Percentiles rank a stretch among this genome's conserved stretches.
phyloP scores from a whole-genome alignment of 2,329 filamentous ascomycete species.

The Claviceps pusilla region DNA sequence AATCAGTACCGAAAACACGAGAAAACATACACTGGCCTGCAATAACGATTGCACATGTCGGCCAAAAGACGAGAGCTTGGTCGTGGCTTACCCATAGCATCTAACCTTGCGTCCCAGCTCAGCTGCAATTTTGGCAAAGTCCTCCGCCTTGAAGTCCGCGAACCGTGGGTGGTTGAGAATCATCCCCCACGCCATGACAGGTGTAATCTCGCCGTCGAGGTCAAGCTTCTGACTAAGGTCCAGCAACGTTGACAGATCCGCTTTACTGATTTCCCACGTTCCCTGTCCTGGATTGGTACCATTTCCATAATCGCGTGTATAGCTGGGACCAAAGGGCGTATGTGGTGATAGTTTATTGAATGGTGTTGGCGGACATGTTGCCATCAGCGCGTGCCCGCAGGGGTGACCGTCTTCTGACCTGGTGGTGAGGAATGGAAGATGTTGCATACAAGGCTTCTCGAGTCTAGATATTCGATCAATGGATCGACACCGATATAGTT shows the following conservation, averaged over 20 bases:
- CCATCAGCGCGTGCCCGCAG: slow-evolving; percentile 88
- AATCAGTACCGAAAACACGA: background rate
- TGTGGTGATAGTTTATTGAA: slow-evolving; percentile 34
- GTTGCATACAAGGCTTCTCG: slow-evolving; percentile 86
- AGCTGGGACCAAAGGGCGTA: slow-evolving; percentile 36
- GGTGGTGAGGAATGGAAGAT: slow-evolving; percentile 66
- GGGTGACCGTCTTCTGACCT: slow-evolving; percentile 45
- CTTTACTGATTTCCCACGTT: slow-evolving; percentile 65
- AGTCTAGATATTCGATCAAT: slow-evolving; percentile 42
- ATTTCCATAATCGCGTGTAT: slow-evolving; percentile 19
- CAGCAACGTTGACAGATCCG: slow-evolving; percentile 65
- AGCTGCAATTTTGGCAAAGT: slow-evolving; percentile 57
- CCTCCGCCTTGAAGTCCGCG: slow-evolving; percentile 45
- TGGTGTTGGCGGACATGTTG: slow-evolving; percentile 64
- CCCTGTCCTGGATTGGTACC: slow-evolving; percentile 37
- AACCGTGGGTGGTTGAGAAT: slow-evolving; percentile 60
- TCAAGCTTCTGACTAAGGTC: slow-evolving; percentile 72
- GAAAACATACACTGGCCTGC: background rate
- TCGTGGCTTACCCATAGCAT: slow-evolving; percentile 66
- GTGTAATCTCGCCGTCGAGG: slow-evolving; percentile 80
- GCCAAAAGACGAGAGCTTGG: background rate
- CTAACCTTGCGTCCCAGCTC: slow-evolving; percentile 68
- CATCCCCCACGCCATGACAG: slow-evolving; percentile 87
- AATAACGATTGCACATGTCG: background rate
- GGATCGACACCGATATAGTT: slow-evolving; percentile 26